Percentiles rank a stretch among this genome's conserved stretches.
phyloP scores from a whole-genome alignment of 2,329 filamentous ascomycete species.

The Apiospora aurea region DNA sequence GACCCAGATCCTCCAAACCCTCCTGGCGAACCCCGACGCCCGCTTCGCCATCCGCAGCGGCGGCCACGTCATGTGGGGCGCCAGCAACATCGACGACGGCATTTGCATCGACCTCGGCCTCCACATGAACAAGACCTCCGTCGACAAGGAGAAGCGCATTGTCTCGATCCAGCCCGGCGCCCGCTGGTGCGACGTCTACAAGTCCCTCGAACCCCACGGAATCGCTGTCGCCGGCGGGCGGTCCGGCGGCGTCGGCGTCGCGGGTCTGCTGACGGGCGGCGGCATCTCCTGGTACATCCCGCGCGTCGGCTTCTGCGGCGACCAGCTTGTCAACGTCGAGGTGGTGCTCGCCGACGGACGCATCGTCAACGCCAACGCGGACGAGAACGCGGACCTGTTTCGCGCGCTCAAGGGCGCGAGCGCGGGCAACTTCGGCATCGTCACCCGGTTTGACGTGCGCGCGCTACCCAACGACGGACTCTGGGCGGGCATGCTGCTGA shows the following conservation, averaged over 20 bases:
- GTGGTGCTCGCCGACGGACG: constrained; percentile 41
- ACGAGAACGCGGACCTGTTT: constrained; percentile 37
- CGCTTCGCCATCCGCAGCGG: constrained; percentile 48
- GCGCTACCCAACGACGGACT: background rate
- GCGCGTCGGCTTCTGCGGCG: constrained; percentile 39
- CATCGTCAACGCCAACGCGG: constrained; percentile 30
- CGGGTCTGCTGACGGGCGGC: constrained; percentile 45
- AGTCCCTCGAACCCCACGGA: background rate
- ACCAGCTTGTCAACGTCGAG: constrained; percentile 37
- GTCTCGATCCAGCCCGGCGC: constrained; percentile 37
- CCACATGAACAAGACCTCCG: background rate
- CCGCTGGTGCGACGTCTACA: constrained; percentile 29
- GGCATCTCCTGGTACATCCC: constrained; percentile 49
- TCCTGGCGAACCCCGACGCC: background rate
- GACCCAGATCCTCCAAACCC: background rate
- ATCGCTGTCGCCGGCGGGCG: background rate
- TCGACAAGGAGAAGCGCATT: constrained; percentile 25
- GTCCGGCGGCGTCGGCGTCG: constrained; percentile 42
- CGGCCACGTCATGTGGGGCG: constrained; percentile 47
- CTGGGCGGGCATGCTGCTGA: background rate
- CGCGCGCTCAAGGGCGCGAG: constrained; percentile 44
- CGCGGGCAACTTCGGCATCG: constrained; percentile 16
- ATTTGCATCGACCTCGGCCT: constrained; percentile 41
- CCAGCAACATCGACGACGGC: constrained; percentile 42
- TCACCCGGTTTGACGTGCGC: constrained; percentile 16